Conservation (phyloP, 805 yeast species). For the Candida endomychidarum region DNA sequence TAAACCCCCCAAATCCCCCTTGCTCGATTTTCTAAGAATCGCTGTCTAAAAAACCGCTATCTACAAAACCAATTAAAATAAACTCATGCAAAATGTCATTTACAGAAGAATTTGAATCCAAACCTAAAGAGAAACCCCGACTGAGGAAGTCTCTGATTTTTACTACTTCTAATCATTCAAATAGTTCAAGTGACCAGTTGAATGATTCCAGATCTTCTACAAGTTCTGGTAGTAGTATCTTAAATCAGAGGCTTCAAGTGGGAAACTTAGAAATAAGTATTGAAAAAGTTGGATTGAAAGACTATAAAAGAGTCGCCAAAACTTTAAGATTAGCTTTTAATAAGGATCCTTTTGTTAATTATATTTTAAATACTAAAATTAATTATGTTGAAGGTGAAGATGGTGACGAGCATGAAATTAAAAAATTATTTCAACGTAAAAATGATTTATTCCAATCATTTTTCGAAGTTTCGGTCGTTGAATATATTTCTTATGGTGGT, state of each 20-base stretch:
- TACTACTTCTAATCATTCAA: conserved; percentile 5
- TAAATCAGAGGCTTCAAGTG: conserved; percentile 16
- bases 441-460: conserved; percentile 46
- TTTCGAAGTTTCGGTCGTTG: conserved; percentile 54
- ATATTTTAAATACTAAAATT: conserved; percentile 45
- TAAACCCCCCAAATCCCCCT: conserved; percentile 4
- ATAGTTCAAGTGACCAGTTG: conserved; percentile 3
- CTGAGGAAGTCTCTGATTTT: conserved; percentile 38
- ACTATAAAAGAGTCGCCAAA: conserved; percentile 55
- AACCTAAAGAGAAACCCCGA: conserved; percentile 35
- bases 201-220: conserved; percentile 5
- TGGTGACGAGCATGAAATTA: conserved; percentile 27
- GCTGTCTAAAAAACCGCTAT: not conserved
- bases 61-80: not conserved
- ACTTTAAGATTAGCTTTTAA: conserved; percentile 54
- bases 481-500: conserved; percentile 50
- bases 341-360: conserved; percentile 54
- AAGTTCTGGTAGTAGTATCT: conserved; percentile 5
- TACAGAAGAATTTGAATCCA: conserved; percentile 34
- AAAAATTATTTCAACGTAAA: conserved; percentile 20
- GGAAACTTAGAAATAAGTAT: conserved; percentile 20
- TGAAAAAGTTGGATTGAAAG: conserved; percentile 32
- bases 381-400: conserved; percentile 18
- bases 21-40: no score
- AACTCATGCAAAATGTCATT: conserved; percentile 16